Conservation (phyloP, 129 eudicot genomes). For the Kitagawia praeruptora region DNA sequence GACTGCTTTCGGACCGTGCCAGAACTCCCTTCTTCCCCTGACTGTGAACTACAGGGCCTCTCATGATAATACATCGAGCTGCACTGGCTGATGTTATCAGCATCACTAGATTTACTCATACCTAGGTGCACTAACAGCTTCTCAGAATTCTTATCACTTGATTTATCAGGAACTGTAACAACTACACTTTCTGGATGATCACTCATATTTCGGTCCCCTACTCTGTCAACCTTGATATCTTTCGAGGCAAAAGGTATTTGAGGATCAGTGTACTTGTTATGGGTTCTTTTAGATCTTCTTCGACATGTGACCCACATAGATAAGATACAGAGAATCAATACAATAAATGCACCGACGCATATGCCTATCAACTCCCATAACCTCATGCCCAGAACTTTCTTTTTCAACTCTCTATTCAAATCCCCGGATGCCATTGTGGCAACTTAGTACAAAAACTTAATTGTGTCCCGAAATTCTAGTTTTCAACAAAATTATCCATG, state of each 20-base stretch:
- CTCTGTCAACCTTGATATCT: constrained; percentile 72
- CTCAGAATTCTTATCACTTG: constrained; percentile 54
- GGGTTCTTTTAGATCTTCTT: constrained; percentile 52
- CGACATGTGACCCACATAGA: constrained; percentile 68
- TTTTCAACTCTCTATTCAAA: constrained; percentile 48
- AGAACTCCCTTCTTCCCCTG: constrained; percentile 89
- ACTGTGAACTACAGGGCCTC: constrained; percentile 61
- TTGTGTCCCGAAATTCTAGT: neutral
- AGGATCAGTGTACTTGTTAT: constrained; percentile 34
- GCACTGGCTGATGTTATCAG: constrained; percentile 71
- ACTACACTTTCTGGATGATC: constrained; percentile 38
- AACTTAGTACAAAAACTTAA: neutral
- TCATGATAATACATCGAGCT: constrained; percentile 68
- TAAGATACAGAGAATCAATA: constrained; percentile 57
- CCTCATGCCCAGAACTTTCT: constrained; percentile 55
- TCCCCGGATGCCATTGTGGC: constrained; percentile 42
- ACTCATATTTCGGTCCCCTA: constrained; percentile 36
- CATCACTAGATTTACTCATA: constrained; percentile 69
- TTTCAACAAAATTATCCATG: constrained; percentile 15
- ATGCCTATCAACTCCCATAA: constrained; percentile 77
- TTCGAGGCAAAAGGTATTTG: constrained; percentile 78
- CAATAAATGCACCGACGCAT: constrained; percentile 62
- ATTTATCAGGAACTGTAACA: constrained; percentile 32
- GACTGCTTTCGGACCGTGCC: constrained; percentile 54
- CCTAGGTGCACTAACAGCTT: constrained; percentile 71